These are phyloP conservation scores for Borovskyia barvae DNA, from an alignment of 208 protist genomes.

Conservation along the genomic window DNA sequence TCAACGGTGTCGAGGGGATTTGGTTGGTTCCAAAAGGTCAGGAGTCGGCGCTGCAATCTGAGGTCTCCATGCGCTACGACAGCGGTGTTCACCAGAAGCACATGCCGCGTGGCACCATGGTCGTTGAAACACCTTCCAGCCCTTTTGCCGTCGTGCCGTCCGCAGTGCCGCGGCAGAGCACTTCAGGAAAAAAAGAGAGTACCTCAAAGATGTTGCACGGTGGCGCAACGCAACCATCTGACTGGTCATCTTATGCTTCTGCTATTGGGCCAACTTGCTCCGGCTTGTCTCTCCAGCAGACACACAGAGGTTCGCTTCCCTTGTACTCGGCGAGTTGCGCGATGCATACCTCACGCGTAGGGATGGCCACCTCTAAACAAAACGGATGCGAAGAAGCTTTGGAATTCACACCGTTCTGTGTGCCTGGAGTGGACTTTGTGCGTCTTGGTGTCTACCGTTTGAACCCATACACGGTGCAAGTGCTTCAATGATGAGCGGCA, in stretches of 20 bases:
- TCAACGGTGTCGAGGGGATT: constrained; percentile 60
- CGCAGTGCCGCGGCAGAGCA: background rate
- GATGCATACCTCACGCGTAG: background rate
- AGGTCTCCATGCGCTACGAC: constrained; percentile 24
- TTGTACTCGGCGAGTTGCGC: background rate
- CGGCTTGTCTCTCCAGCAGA: background rate
- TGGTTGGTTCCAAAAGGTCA: constrained; percentile 37
- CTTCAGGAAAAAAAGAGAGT: background rate
- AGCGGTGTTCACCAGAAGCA: constrained; percentile 39
- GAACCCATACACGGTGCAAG: constrained; percentile 30
- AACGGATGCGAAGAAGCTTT: background rate
- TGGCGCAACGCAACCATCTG: background rate
- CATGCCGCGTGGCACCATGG: constrained; percentile 65
- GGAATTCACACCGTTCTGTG: background rate
- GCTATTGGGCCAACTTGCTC: background rate
- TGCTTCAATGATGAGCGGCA: too few species aligned
- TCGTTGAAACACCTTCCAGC: constrained; percentile 43
- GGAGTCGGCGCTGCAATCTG: constrained; percentile 25
- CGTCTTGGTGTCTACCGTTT: constrained; percentile 22
- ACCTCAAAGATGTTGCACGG: background rate
- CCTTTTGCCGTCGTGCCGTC: background rate
- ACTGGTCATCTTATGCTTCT: background rate
- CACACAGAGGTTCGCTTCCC: background rate
- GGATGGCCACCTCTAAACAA: background rate
- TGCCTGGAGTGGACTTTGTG: constrained; percentile 21